phyloP scores from a whole-genome alignment of 2,329 filamentous ascomycete species.

The Cladophialophora exuberans region DNA sequence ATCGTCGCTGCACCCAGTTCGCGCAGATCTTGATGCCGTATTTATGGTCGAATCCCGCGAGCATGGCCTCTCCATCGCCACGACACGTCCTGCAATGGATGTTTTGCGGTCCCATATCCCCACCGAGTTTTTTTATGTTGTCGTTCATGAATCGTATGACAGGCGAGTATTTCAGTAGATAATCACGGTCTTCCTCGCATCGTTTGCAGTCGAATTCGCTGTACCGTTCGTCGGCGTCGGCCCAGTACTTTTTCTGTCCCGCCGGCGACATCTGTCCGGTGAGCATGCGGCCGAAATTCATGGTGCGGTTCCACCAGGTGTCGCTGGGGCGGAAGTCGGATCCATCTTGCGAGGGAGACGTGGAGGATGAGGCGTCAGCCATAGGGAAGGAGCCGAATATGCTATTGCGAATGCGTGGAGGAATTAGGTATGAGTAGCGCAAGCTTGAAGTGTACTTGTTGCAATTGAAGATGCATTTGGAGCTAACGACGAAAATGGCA shows the following conservation, averaged over 20 bases:
- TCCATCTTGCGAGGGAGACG: conserved; percentile 2
- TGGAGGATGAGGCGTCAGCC: conserved; percentile 30
- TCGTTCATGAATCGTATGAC: conserved; percentile 84
- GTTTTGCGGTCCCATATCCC: conserved; percentile 71
- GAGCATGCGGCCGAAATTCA: conserved; percentile 83
- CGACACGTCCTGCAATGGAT: conserved; percentile 79
- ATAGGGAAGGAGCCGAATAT: conserved; percentile 18
- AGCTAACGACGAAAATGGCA: no score
- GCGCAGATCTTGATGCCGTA: conserved; percentile 92
- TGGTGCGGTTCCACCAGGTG: conserved; percentile 62
- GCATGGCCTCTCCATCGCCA: conserved; percentile 60
- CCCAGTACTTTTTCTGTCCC: conserved; percentile 75
- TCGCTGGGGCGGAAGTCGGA: conserved; percentile 38
- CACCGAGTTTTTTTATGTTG: conserved; percentile 78
- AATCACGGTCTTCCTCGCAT: conserved; percentile 82
- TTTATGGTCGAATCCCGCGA: conserved; percentile 82
- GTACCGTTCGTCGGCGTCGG: conserved; percentile 73
- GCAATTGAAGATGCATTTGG: no score
- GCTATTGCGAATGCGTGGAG: neutral
- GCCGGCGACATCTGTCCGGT: conserved; percentile 71
- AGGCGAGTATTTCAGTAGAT: conserved; percentile 81
- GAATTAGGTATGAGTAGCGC: neutral
- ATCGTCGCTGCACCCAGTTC: conserved; percentile 79
- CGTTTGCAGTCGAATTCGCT: conserved; percentile 77
- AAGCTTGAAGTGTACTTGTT: neutral